Percentiles rank a stretch among this genome's conserved stretches.
Evolutionary conservation across 2,329 filamentous ascomycete genomes (phyloP).

Genomic region (Monosporascus ibericus): DNA sequence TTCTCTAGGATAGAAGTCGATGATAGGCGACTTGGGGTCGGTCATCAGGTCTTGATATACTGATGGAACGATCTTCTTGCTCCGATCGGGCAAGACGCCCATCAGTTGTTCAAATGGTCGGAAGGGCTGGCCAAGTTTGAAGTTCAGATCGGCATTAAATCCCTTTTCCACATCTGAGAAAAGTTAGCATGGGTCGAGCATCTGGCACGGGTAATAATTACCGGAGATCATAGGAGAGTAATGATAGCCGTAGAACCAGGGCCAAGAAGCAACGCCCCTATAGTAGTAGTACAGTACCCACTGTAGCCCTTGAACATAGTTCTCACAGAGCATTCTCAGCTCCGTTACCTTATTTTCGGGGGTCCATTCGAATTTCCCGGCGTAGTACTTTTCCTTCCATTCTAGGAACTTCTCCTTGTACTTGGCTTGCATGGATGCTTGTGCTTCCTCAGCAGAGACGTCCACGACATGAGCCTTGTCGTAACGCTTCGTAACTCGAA

Average conservation of each 20-base stretch:
- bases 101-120: constrained; percentile 93
- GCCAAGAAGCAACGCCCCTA: constrained; percentile 93
- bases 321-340: constrained; percentile 77
- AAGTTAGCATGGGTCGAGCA: constrained; percentile 12
- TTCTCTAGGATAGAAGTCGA: constrained; percentile 95
- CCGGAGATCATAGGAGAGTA: constrained; percentile 95
- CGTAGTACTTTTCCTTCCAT: constrained; percentile 95
- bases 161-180: constrained; percentile 76
- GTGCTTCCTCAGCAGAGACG: constrained; percentile 69
- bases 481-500: constrained; percentile 81
- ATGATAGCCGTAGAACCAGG: constrained; percentile 96
- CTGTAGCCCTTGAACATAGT: constrained; percentile 94
- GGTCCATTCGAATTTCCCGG: constrained; percentile 82
- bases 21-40: constrained; percentile 80
- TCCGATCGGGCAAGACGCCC: constrained; percentile 95
- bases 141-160: constrained; percentile 79
- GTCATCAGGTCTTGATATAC: constrained; percentile 94
- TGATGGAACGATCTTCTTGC: constrained; percentile 87
- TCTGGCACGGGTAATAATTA: constrained; percentile 24
- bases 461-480: constrained; percentile 86
- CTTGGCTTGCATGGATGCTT: constrained; percentile 71
- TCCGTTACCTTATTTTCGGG: constrained; percentile 69
- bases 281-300: constrained; percentile 99
- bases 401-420: constrained; percentile 85
- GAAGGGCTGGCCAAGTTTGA: constrained; percentile 92